Evolutionary conservation across 495 filamentous ascomycete genomes (phyloP).

Genomic region (Penicillium psychrofluorescens): DNA sequence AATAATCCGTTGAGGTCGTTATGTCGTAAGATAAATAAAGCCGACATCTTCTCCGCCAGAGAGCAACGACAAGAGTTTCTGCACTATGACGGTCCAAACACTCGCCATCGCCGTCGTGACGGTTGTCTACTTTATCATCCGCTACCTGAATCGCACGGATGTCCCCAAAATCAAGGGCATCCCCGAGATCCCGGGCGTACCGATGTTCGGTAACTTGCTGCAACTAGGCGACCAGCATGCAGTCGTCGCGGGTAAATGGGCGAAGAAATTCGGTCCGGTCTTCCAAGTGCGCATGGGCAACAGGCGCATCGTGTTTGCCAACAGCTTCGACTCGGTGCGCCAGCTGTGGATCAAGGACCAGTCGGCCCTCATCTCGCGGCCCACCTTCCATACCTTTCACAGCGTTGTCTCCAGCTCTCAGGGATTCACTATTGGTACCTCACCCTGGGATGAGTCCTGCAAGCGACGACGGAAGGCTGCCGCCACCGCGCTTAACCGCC

Average conservation of each 20-base stretch:
- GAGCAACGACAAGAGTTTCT: neutral
- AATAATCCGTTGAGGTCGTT: conserved; percentile 1
- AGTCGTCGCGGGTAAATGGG: conserved; percentile 44
- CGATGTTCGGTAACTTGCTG: conserved; percentile 56
- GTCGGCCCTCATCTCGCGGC: conserved; percentile 62
- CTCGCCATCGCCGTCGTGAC: conserved; percentile 34
- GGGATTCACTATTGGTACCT: conserved; percentile 68
- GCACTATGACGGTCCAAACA: conserved; percentile 37
- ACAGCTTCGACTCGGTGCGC: conserved; percentile 59
- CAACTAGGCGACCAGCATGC: conserved; percentile 53
- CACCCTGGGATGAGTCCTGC: conserved; percentile 68
- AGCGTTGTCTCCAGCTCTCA: conserved; percentile 61
- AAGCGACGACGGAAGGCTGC: conserved; percentile 65
- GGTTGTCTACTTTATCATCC: conserved; percentile 43
- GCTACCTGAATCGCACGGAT: conserved; percentile 50
- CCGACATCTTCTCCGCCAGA: neutral
- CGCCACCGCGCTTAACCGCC: conserved; percentile 60
- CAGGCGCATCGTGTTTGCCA: conserved; percentile 63
- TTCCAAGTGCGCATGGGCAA: conserved; percentile 64
- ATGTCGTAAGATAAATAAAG: neutral
- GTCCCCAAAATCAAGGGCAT: conserved; percentile 56
- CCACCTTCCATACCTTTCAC: conserved; percentile 66
- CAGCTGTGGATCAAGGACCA: conserved; percentile 68
- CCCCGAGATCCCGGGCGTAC: conserved; percentile 55
- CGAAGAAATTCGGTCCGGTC: conserved; percentile 56